phyloP scores from a whole-genome alignment of 345 rosid species.

The Eutrema yunnanense region DNA sequence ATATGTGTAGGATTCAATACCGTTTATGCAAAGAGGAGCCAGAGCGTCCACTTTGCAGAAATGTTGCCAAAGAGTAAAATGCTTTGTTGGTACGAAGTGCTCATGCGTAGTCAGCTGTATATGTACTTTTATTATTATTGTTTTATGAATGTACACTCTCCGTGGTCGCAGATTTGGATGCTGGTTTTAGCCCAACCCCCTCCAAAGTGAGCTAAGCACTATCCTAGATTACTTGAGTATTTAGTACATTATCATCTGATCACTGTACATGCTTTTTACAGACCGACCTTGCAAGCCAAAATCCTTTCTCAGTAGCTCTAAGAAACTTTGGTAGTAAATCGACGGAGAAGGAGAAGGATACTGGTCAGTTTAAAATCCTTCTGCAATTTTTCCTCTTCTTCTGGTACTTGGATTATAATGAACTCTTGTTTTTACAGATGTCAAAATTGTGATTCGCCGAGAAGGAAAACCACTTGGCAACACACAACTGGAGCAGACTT shows the following conservation, averaged over 20 bases:
- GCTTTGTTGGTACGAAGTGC: constrained; percentile 51
- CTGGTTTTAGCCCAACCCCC: constrained; percentile 67
- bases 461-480: constrained; percentile 31
- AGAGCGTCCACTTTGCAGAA: constrained; percentile 49
- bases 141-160: not conserved
- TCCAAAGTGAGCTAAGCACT: constrained; percentile 44
- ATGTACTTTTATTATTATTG: not conserved
- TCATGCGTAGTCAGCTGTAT: not conserved
- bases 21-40: constrained; percentile 62
- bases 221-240: not conserved
- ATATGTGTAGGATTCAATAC: constrained; percentile 44
- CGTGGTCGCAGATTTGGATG: constrained; percentile 60
- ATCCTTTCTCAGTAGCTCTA: constrained; percentile 48
- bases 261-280: constrained; percentile 26
- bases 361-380: constrained; percentile 12
- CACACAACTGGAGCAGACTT: constrained; percentile 47
- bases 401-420: constrained; percentile 1
- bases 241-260: not conserved
- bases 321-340: constrained; percentile 44
- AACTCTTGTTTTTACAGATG: constrained; percentile 30
- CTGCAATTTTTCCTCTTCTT: not conserved
- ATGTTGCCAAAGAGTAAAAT: constrained; percentile 62
- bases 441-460: constrained; percentile 34
- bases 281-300: constrained; percentile 64
- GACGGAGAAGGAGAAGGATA: constrained; percentile 46